Conservation (phyloP, 192 early-diverging fungal genomes). For the Ramicandelaber brevisporus region DNA sequence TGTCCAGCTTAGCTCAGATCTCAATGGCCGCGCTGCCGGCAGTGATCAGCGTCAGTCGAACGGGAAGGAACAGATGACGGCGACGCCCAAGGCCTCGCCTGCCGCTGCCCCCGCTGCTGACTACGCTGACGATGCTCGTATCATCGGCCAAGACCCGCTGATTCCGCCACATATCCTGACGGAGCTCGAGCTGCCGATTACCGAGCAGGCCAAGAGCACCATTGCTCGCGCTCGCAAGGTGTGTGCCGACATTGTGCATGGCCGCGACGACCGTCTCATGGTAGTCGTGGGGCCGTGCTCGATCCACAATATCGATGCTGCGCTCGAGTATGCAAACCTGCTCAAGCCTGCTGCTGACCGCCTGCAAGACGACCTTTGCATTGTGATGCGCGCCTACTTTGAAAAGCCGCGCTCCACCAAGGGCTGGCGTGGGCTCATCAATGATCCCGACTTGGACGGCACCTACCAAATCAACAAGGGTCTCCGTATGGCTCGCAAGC, state of each 20-base stretch:
- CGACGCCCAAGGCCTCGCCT: too few species aligned
- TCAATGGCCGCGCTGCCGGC: too few species aligned
- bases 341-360: slow-evolving; percentile 31
- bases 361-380: slow-evolving; percentile 45
- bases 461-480: slow-evolving; percentile 95
- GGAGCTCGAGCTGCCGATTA: slow-evolving; percentile 57
- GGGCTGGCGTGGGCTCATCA: slow-evolving; percentile 71
- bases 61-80: too few species aligned
- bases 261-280: slow-evolving; percentile 65
- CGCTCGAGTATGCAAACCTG: slow-evolving; percentile 52
- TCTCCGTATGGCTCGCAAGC: slow-evolving; percentile 53
- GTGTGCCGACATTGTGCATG: slow-evolving; percentile 45
- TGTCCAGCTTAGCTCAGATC: too few species aligned
- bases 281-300: slow-evolving; percentile 89
- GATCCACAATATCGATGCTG: slow-evolving; percentile 75
- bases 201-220: slow-evolving; percentile 14
- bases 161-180: slow-evolving; percentile 69
- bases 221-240: slow-evolving; percentile 26
- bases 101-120: too few species aligned
- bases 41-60: too few species aligned
- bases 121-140: slow-evolving; percentile 75
- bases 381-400: slow-evolving; percentile 95
- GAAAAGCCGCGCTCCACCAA: slow-evolving; percentile 95
- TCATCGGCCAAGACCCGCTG: slow-evolving; percentile 75
- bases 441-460: slow-evolving; percentile 48